phyloP scores from a whole-genome alignment of 768 basidiomycete species.

The Asterophora lycoperdoides region DNA sequence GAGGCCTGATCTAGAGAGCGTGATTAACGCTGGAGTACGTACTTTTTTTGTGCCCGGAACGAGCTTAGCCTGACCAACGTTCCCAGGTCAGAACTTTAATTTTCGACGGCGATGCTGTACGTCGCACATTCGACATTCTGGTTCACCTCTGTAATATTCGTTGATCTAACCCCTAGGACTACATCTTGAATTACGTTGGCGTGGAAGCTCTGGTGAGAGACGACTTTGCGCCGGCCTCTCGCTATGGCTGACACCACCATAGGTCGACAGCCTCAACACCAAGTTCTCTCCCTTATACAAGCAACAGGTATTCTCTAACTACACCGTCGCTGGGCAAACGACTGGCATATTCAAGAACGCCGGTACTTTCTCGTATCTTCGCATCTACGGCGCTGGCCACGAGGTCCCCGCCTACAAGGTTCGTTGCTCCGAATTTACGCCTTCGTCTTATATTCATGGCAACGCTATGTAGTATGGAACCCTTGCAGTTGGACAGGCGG shows the following conservation, averaged over 20 bases:
- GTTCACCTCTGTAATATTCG: too few relatives aligned
- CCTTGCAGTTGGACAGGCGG: conserved; percentile 37
- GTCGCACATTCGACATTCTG: conserved; percentile 11
- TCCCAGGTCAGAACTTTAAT: conserved; percentile 40
- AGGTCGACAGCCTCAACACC: conserved; percentile 47
- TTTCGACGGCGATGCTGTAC: conserved; percentile 56
- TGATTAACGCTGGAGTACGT: conserved; percentile 54
- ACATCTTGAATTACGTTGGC: conserved; percentile 50
- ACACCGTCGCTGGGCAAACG: conserved; percentile 44
- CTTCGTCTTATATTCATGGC: neutral
- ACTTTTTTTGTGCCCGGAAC: neutral
- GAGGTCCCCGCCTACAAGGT: conserved; percentile 46
- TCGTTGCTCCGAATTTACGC: neutral
- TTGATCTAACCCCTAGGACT: conserved; percentile 31
- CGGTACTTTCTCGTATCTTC: conserved; percentile 51
- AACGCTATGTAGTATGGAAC: conserved; percentile 29
- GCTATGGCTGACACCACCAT: neutral
- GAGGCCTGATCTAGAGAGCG: conserved; percentile 46
- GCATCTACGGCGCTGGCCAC: conserved; percentile 46
- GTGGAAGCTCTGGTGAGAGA: conserved; percentile 50
- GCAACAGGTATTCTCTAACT: conserved; percentile 40
- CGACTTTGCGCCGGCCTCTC: neutral
- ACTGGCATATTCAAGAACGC: conserved; percentile 58
- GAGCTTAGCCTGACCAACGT: neutral
- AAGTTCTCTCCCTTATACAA: conserved; percentile 39